Conservation (phyloP, 306 rosid genomes). For the Acacia confusa region DNA sequence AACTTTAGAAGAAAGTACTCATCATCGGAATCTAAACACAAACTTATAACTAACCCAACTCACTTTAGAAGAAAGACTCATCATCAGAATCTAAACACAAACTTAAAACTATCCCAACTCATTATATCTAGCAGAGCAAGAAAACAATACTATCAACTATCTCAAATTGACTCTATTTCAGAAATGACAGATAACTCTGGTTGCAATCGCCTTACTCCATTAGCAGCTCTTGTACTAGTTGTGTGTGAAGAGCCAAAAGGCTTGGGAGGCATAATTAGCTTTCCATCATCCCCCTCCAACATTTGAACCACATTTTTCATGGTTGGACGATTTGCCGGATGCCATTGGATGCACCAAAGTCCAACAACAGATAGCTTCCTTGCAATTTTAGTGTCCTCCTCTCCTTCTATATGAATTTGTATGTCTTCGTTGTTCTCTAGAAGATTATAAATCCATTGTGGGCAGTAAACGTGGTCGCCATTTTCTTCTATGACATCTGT, state of each 20-base stretch:
- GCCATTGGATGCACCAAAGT: not conserved
- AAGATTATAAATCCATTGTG: slow-evolving; percentile 36
- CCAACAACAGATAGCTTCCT: not conserved
- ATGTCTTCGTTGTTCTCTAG: slow-evolving; percentile 30
- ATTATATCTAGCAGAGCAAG: too few relatives aligned
- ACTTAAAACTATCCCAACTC: too few relatives aligned
- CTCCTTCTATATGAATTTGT: not conserved
- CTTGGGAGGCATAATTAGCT: slow-evolving; percentile 32
- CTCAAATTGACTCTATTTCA: slow-evolving; percentile 28
- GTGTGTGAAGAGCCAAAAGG: slow-evolving; percentile 32
- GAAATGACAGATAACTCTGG: slow-evolving; percentile 17
- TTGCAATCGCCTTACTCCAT: not conserved
- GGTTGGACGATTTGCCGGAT: not conserved
- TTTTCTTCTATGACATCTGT: slow-evolving; percentile 13
- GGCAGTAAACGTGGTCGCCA: slow-evolving; percentile 19
- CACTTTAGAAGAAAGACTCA: too few relatives aligned
- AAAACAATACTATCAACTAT: too few relatives aligned
- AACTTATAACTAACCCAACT: not conserved
- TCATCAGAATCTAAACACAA: too few relatives aligned
- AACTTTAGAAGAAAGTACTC: not conserved
- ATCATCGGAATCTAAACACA: not conserved
- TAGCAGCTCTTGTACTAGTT: not conserved
- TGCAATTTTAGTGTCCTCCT: not conserved
- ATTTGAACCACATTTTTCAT: not conserved
- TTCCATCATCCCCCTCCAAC: not conserved